Percentiles rank a stretch among this genome's conserved stretches.
Conservation (phyloP, 2,329 filamentous ascomycete species). For the Monosporascus sp. region DNA sequence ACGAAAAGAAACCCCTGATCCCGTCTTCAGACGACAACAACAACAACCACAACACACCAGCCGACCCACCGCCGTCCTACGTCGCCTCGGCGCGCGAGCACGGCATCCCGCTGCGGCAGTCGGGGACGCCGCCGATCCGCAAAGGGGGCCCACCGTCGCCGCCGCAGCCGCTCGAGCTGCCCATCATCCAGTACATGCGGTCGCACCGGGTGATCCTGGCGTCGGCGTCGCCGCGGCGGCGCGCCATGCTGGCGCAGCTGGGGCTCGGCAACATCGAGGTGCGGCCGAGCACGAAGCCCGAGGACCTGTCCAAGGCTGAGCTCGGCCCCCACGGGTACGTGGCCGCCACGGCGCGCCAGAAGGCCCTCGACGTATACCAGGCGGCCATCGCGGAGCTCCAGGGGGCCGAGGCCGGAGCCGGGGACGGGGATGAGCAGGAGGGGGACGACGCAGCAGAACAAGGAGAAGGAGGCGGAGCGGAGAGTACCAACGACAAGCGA, state of each 20-base stretch:
- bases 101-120: constrained; percentile 15
- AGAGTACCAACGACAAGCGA: constrained; percentile 13
- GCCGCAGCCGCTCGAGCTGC: constrained; percentile 68
- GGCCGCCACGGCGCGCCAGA: constrained; percentile 75
- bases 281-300: constrained; percentile 73
- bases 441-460: constrained; percentile 26
- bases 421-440: constrained; percentile 17
- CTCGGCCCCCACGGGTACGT: constrained; percentile 88
- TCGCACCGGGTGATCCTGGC: constrained; percentile 82
- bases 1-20: constrained; percentile 14
- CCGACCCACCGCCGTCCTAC: constrained; percentile 43
- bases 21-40: constrained; percentile 6
- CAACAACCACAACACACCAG: constrained; percentile 10
- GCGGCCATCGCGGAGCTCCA: constrained; percentile 33
- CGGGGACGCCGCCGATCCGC: constrained; percentile 9
- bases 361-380: constrained; percentile 69
- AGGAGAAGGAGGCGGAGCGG: constrained; percentile 11
- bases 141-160: constrained; percentile 22
- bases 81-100: constrained; percentile 35
- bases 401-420: constrained; percentile 14
- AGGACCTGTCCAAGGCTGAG: constrained; percentile 72
- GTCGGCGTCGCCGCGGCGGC: constrained; percentile 79
- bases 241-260: constrained; percentile 75
- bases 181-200: constrained; percentile 70
- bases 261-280: constrained; percentile 80